Base-by-base conservation (phyloP, 164 flowering plant species). In the Vitis rotundifolia region DNA sequence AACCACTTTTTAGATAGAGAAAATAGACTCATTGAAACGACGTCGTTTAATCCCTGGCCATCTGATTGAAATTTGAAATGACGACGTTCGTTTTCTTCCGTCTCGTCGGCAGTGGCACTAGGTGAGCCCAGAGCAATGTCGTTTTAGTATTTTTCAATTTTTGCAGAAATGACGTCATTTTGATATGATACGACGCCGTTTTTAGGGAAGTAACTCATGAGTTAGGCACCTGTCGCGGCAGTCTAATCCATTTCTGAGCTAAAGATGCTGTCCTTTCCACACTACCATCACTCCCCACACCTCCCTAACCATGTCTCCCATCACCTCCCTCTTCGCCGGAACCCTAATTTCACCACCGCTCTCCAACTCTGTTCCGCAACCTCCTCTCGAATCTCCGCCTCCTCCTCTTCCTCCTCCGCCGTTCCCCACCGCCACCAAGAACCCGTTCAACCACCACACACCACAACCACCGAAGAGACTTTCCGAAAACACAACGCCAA, bases 401-500 rank as follows among this genome's bases (percentile, higher is more conserved):
- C 56, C 59, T n/a, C 53, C 59, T 2, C 74, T 52, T 62, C 68
- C 58, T 22, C 64, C 11, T 13, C 84, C 65, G 53, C 75, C 61
- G 15, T 18, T 66, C 58, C 19, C 67, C 63, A 55, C 72, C 52
- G 13, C 22, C n/a, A 60, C 51, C 53, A 66, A 50, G 65, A 29
- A 18, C 5, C 69, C 11, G 11, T 49, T 19, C 55, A 58, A 18
- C 49, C 63, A 2, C 60, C 47, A 18, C 59, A 60, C 47, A 31
- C 61, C 71, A 22, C 67, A 68, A 15, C 59, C 57, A 28, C 61
- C 50, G 47, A 61, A 29, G 52, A 53, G 26, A 13, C 56, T 51
- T 77, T 54, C 70, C 88, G 95, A 0, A 81, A 58, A 29, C 98
- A 91, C 83, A 93, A 93, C 75, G 81, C 87, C 50, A 86, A 77